A percentile compares a stretch with the other conserved stretches of the same genome.
Evolutionary conservation across 1,139 yeast genomes (phyloP).

Genomic region (Suhomyces guaymorum): DNA sequence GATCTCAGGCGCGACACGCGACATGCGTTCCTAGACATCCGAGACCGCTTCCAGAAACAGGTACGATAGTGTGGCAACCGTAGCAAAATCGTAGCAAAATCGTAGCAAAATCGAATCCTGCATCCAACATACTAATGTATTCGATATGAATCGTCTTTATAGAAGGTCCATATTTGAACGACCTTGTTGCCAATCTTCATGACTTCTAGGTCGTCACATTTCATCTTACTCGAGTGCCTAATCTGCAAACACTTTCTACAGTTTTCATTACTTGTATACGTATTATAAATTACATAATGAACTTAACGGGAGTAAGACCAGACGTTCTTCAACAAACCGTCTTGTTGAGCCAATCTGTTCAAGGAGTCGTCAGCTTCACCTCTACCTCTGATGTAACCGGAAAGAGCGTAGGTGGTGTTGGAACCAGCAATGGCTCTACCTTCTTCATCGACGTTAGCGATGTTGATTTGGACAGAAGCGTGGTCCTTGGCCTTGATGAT

Average conservation of each 20-base stretch:
- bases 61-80: too few relatives aligned
- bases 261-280: constrained; percentile 7
- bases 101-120: too few relatives aligned
- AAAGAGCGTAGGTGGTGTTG: constrained; percentile 92
- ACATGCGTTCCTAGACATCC: too few relatives aligned
- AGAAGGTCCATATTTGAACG: too few relatives aligned
- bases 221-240: too few relatives aligned
- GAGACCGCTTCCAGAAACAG: too few relatives aligned
- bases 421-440: constrained; percentile 95
- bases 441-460: constrained; percentile 73
- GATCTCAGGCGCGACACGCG: background rate
- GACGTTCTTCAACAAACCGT: constrained; percentile 97
- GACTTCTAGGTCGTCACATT: too few relatives aligned
- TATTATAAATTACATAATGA: constrained; percentile 12
- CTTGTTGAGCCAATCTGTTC: constrained; percentile 99
- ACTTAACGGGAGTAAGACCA: constrained; percentile 98
- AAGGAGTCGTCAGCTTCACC: constrained; percentile 97
- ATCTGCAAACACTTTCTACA: too few relatives aligned
- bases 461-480: constrained; percentile 85
- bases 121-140: too few relatives aligned
- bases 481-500: constrained; percentile 99
- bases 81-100: too few relatives aligned
- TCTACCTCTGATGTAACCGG: constrained; percentile 83
- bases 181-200: too few relatives aligned
- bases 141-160: too few relatives aligned